phyloP scores from a whole-genome alignment of 2,329 filamentous ascomycete species.

The Fusarium sp. region DNA sequence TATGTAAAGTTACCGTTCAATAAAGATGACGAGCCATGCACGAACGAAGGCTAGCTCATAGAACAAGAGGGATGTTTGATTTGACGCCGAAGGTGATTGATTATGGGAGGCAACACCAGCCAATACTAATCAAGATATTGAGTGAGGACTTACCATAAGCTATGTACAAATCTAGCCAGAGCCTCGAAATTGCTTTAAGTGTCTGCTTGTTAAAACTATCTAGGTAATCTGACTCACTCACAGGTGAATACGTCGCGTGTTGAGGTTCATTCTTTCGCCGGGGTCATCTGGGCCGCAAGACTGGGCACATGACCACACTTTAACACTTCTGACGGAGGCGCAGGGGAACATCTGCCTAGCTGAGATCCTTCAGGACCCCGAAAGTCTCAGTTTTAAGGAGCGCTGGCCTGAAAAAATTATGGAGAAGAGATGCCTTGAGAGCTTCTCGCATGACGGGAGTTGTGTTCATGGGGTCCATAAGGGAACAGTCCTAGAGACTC shows the following conservation, averaged over 20 bases:
- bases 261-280: constrained; percentile 11
- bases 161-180: not conserved
- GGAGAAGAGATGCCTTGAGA: constrained; percentile 23
- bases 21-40: constrained; percentile 45
- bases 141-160: not conserved
- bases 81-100: not conserved
- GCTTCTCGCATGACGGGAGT: constrained; percentile 43
- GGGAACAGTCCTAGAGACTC: constrained; percentile 6
- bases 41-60: constrained; percentile 44
- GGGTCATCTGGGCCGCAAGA: constrained; percentile 42
- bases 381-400: constrained; percentile 12
- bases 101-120: not conserved
- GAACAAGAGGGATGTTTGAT: constrained; percentile 30
- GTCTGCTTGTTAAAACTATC: not conserved
- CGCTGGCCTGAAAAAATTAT: constrained; percentile 11
- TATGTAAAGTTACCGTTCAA: constrained; percentile 50
- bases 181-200: not conserved
- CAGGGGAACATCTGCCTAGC: constrained; percentile 45
- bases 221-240: constrained; percentile 11
- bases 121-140: not conserved
- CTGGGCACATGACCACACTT: constrained; percentile 44
- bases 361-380: constrained; percentile 16
- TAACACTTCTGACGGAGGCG: constrained; percentile 42
- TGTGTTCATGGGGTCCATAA: constrained; percentile 42
- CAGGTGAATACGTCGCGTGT: constrained; percentile 41